A percentile compares a stretch with the other conserved stretches of the same genome.
Evolutionary conservation across 805 yeast genomes (phyloP).

Genomic region (Starmerella stigmatis): DNA sequence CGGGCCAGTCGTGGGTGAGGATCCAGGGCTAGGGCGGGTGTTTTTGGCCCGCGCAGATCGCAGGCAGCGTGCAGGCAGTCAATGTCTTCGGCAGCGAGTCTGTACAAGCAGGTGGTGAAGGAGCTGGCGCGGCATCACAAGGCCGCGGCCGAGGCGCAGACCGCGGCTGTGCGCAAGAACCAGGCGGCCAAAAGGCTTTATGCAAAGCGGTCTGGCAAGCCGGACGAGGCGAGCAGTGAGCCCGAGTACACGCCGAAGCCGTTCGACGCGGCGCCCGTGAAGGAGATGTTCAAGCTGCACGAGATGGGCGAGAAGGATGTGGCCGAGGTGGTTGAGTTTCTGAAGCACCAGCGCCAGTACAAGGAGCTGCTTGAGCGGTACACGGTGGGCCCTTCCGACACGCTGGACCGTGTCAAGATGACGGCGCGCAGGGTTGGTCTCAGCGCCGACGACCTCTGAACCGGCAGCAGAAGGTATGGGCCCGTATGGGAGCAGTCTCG

Average conservation of each 20-base stretch:
- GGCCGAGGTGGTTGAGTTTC: constrained; percentile 47
- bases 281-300: constrained; percentile 42
- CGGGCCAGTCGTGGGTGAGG: too few species aligned
- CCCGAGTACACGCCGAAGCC: constrained; percentile 9
- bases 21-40: constrained; percentile 2
- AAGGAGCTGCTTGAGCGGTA: constrained; percentile 72
- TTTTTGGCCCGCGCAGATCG: not conserved
- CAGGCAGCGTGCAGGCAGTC: not conserved
- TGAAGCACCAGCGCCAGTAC: constrained; percentile 65
- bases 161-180: constrained; percentile 6
- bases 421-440: constrained; percentile 89
- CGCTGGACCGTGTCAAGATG: constrained; percentile 62
- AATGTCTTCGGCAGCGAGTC: constrained; percentile 35
- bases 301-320: constrained; percentile 10
- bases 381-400: constrained; percentile 68
- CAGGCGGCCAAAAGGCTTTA: constrained; percentile 4
- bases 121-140: constrained; percentile 16
- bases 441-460: constrained; percentile 29
- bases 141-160: constrained; percentile 14
- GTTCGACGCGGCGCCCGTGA: constrained; percentile 36
- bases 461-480: too few species aligned
- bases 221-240: constrained; percentile 1
- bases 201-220: constrained; percentile 7
- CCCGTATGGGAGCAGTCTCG: too few species aligned
- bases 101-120: constrained; percentile 6